phyloP scores from a whole-genome alignment of 2,329 filamentous ascomycete species.

The Dactylonectria estremocensis region DNA sequence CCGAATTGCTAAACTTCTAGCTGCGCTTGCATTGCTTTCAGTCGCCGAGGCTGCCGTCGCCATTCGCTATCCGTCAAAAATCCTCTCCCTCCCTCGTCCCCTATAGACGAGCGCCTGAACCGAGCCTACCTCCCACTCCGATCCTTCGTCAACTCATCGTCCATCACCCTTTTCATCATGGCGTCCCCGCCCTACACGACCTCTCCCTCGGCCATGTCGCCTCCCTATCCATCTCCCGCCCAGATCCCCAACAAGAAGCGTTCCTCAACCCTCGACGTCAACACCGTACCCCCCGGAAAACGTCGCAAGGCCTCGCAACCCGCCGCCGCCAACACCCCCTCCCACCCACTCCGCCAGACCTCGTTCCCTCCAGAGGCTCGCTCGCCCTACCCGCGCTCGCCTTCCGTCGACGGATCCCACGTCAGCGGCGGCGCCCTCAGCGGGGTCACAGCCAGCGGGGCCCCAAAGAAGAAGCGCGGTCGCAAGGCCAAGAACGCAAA shows the following conservation, averaged over 20 bases:
- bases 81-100: not conserved
- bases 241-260: slow-evolving; percentile 74
- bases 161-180: slow-evolving; percentile 52
- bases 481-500: slow-evolving; percentile 73
- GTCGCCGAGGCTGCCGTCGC: not conserved
- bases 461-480: slow-evolving; percentile 72
- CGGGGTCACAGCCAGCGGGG: slow-evolving; percentile 55
- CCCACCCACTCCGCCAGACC: slow-evolving; percentile 83
- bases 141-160: not conserved
- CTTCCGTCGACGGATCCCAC: slow-evolving; percentile 74
- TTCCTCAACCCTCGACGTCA: slow-evolving; percentile 67
- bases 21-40: not conserved
- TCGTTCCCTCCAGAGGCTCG: slow-evolving; percentile 80
- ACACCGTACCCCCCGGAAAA: slow-evolving; percentile 66
- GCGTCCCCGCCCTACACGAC: slow-evolving; percentile 70
- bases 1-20: not conserved
- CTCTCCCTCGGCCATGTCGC: slow-evolving; percentile 69
- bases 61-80: not conserved
- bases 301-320: slow-evolving; percentile 79
- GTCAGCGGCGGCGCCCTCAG: slow-evolving; percentile 74
- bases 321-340: slow-evolving; percentile 61
- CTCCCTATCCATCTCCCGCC: slow-evolving; percentile 66
- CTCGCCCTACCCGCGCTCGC: slow-evolving; percentile 74
- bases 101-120: not conserved
- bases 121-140: not conserved